Conservation (phyloP, 257 asterid species). For the Paulownia fortunei region DNA sequence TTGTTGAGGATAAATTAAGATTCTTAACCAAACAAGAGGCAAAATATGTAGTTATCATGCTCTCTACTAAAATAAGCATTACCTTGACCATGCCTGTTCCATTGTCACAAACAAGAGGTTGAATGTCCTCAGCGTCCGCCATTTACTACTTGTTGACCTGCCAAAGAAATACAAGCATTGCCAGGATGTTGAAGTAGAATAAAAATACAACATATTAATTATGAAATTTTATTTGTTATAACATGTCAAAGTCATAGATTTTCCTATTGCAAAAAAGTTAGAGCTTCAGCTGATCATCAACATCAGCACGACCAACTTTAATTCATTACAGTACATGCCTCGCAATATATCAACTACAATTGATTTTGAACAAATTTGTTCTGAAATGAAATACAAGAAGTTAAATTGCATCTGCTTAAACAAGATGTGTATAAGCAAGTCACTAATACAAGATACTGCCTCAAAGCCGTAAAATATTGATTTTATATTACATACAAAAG, state of each 20-base stretch:
- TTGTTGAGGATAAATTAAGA: background rate
- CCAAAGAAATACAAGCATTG: background rate
- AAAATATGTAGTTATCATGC: too few relatives aligned
- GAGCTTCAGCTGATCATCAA: background rate
- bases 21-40: background rate
- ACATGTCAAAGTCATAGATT: background rate
- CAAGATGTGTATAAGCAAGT: background rate
- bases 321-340: background rate
- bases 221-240: too few relatives aligned
- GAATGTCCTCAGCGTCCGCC: slow-evolving; percentile 44
- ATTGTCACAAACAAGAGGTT: slow-evolving; percentile 46
- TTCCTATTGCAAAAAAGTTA: background rate
- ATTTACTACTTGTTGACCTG: slow-evolving; percentile 36
- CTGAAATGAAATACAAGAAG: background rate
- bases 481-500: too few relatives aligned
- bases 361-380: background rate
- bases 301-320: background rate
- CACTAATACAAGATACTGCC: background rate
- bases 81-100: slow-evolving; percentile 50
- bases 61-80: background rate
- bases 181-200: background rate
- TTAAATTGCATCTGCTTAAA: background rate
- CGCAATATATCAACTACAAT: background rate
- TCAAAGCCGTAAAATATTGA: background rate
- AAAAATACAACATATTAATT: too few relatives aligned